A percentile compares a stretch with the other conserved stretches of the same genome.
These are phyloP conservation scores for Glonium stellatum DNA, from an alignment of 495 filamentous ascomycete genomes.

Conservation along the genomic window DNA sequence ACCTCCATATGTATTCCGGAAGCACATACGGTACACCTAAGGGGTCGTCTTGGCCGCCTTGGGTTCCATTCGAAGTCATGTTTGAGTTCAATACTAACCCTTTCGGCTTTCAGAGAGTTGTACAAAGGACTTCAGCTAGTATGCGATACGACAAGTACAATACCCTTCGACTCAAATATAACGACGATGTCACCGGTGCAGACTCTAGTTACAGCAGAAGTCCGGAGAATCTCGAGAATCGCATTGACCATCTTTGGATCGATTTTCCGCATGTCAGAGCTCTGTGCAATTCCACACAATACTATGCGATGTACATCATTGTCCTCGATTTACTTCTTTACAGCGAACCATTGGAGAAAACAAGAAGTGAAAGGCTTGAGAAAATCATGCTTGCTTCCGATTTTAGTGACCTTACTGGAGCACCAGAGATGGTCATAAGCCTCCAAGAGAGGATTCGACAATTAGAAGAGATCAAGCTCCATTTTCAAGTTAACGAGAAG, in stretches of 20 bases:
- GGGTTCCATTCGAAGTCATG: conserved; percentile 96
- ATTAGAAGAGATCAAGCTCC: conserved; percentile 91
- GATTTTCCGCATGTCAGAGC: conserved; percentile 90
- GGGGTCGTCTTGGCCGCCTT: conserved; percentile 88
- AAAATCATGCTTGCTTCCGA: conserved; percentile 99
- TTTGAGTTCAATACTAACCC: conserved; percentile 89
- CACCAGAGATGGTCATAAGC: conserved; percentile 85
- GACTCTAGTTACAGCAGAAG: conserved; percentile 33
- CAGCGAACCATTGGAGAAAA: conserved; percentile 92
- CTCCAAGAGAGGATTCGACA: conserved; percentile 89
- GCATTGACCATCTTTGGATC: conserved; percentile 92
- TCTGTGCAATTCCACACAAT: conserved; percentile 90
- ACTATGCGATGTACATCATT: conserved; percentile 96
- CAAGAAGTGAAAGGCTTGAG: conserved; percentile 82
- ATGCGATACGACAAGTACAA: conserved; percentile 98
- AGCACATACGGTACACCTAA: conserved; percentile 82
- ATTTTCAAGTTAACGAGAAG: conserved; percentile 87
- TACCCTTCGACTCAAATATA: conserved; percentile 92
- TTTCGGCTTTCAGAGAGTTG: conserved; percentile 90
- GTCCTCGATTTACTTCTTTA: conserved; percentile 91
- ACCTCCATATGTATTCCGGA: conserved; percentile 87
- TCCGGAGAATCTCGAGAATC: conserved; percentile 57
- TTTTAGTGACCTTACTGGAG: conserved; percentile 92
- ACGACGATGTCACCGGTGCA: conserved; percentile 77
- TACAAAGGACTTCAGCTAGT: conserved; percentile 88